Conservation (phyloP, 2,329 filamentous ascomycete species). For the Penicillium brevicompactum region DNA sequence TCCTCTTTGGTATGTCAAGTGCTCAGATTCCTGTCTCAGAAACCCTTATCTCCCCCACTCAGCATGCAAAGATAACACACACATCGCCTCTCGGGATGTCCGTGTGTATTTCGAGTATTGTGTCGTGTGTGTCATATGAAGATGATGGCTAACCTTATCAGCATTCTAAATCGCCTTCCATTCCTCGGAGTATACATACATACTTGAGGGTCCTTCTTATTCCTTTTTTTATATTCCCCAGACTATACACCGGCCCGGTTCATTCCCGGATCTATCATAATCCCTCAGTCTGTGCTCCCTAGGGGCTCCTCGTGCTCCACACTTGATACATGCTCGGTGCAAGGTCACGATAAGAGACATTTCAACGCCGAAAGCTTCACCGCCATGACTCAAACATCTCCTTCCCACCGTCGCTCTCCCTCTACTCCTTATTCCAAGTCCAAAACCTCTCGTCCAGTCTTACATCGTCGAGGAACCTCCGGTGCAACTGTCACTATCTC, state of each 20-base stretch:
- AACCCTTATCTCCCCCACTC: slow-evolving; percentile 32
- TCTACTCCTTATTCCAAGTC: slow-evolving; percentile 36
- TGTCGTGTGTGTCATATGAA: not conserved
- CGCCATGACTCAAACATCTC: slow-evolving; percentile 40
- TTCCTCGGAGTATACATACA: slow-evolving; percentile 1
- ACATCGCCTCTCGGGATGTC: not conserved
- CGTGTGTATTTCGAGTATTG: not conserved
- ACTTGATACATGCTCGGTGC: slow-evolving; percentile 19
- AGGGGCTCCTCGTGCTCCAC: slow-evolving; percentile 32
- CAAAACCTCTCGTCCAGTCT: slow-evolving; percentile 32
- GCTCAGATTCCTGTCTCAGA: slow-evolving; percentile 16
- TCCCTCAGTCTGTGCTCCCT: slow-evolving; percentile 32
- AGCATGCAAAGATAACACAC: slow-evolving; percentile 22
- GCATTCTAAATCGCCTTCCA: slow-evolving; percentile 5
- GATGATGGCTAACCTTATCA: slow-evolving; percentile 21
- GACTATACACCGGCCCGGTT: not conserved
- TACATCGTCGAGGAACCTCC: slow-evolving; percentile 39
- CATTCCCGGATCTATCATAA: slow-evolving; percentile 17
- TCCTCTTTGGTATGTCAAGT: not conserved
- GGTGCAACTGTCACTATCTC: slow-evolving; percentile 33
- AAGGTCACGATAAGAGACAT: slow-evolving; percentile 24
- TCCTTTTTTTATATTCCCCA: not conserved
- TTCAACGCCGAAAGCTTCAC: slow-evolving; percentile 30
- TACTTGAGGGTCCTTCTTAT: not conserved
- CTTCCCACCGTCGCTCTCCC: slow-evolving; percentile 36